Base-by-base conservation (phyloP, 164 flowering plant genomes). In the Pachysandra terminalis region DNA sequence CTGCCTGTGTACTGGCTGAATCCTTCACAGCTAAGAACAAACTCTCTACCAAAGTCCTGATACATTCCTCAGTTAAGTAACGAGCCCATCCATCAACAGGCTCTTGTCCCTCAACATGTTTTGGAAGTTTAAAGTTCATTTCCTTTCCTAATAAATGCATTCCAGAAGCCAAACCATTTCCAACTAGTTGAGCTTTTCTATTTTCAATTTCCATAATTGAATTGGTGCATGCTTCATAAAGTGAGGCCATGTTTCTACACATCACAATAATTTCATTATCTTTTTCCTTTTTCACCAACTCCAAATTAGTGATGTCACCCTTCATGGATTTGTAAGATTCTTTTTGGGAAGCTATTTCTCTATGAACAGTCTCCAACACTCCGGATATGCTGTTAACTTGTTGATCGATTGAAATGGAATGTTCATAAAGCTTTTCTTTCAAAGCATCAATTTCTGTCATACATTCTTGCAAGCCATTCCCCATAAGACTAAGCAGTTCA, bases 211-310 rank as follows among this genome's bases (percentile, higher is more conserved):
- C 91, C 56, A 56, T 28, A 63, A 91, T 64, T 68, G 89, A 78
- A 63, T 64, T 72, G 67, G 72, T 28, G 72, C 90, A 94, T 59
- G 88, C 91, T 73, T 90, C 89, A 78, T 78, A 77, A 62, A 95
- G 89, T 65, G 85, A 53, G 12, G 79, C 63, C 54, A 83, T 65
- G 59, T 76, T 78, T 72, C 70, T 78, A 41, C 64, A 80, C 82
- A 87, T 23, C 7, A 56, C 53, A 62, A 55, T 61, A 67, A 71
- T 66, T 76, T 85, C 83, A 67, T 67, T 62, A 49, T 89, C 93
- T 62, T 79, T 87, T 60, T 85, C 85, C 55, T 80, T 82, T 59
- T 58, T 68, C 65, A 62, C 32, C 5, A 70, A 79, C 62, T 84
- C 81, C 19, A 86, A 63, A 25, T 53, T 68, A 53, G 64, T 5